Evolutionary conservation across 192 early-diverging fungal genomes (phyloP).

Genomic region (Coemansia sp.): DNA sequence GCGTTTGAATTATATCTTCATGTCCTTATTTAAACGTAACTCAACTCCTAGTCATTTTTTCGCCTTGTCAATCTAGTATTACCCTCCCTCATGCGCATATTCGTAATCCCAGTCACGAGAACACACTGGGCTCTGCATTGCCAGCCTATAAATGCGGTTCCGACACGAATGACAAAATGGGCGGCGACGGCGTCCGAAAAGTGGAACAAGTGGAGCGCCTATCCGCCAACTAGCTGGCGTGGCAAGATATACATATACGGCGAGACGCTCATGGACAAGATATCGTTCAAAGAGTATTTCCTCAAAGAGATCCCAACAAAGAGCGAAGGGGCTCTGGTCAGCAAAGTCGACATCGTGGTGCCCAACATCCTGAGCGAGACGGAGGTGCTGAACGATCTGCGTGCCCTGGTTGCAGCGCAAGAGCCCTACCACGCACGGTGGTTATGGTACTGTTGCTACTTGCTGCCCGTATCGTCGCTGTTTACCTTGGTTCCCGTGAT

Average conservation of each 20-base stretch:
- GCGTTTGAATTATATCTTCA: neutral
- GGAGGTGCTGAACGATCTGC: constrained; percentile 54
- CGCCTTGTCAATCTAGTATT: neutral
- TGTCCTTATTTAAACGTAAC: neutral
- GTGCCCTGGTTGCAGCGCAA: constrained; percentile 50
- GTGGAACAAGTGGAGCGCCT: constrained; percentile 47
- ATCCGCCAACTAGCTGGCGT: constrained; percentile 60
- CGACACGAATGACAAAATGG: constrained; percentile 46
- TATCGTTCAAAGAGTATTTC: constrained; percentile 76
- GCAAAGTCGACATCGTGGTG: constrained; percentile 39
- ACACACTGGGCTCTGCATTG: constrained; percentile 54
- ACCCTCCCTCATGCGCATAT: constrained; percentile 36
- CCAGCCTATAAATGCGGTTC: constrained; percentile 40
- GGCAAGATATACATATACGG: constrained; percentile 62
- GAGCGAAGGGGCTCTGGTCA: constrained; percentile 32
- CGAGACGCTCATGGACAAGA: constrained; percentile 66
- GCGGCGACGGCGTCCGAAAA: constrained; percentile 41
- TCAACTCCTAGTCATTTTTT: neutral
- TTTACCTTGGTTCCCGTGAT: constrained; percentile 75
- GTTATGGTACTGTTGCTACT: constrained; percentile 67
- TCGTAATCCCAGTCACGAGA: constrained; percentile 46
- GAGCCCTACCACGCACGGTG: constrained; percentile 72
- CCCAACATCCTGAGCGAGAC: constrained; percentile 56
- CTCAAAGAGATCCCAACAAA: constrained; percentile 70
- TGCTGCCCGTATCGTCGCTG: constrained; percentile 67